These are phyloP conservation scores for Neurospora sp. DNA, from an alignment of 495 filamentous ascomycete genomes.

Conservation along the genomic window DNA sequence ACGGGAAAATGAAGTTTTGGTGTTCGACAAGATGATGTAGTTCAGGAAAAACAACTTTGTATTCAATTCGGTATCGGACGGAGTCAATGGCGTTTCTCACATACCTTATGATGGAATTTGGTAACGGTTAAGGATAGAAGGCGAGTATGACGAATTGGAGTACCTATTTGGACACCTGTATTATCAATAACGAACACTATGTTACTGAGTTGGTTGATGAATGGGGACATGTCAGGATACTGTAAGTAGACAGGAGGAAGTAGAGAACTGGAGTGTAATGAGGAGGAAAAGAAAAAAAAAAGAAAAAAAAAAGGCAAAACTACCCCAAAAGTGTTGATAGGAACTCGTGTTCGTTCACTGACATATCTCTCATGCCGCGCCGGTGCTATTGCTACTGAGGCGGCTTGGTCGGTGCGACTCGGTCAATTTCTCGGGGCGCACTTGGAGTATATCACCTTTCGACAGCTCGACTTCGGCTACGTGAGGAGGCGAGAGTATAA, in stretches of 20 bases:
- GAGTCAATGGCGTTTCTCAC: not conserved
- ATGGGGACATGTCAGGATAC: not conserved
- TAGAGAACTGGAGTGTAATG: not conserved
- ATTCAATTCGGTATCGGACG: not conserved
- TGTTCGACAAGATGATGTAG: not conserved
- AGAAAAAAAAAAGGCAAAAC: not conserved
- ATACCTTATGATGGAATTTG: not conserved
- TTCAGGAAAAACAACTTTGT: not conserved
- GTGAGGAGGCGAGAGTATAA: too few relatives aligned
- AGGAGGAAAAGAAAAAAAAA: not conserved
- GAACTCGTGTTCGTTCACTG: not conserved
- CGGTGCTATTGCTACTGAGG: not conserved
- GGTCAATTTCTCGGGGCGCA: constrained; percentile 2
- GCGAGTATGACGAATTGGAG: not conserved
- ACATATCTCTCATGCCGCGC: not conserved
- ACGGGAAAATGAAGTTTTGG: too few relatives aligned
- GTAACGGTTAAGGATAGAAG: not conserved
- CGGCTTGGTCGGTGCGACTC: not conserved
- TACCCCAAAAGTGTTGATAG: too few relatives aligned
- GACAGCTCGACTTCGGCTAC: too few relatives aligned
- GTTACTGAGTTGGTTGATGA: not conserved
- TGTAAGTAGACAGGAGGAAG: not conserved
- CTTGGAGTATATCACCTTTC: not conserved
- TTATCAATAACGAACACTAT: not conserved
- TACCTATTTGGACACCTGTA: not conserved